A percentile compares a stretch with the other conserved stretches of the same genome.
Conservation (phyloP, 2,329 filamentous ascomycete genomes). For the Ceratocystis ficicola region DNA sequence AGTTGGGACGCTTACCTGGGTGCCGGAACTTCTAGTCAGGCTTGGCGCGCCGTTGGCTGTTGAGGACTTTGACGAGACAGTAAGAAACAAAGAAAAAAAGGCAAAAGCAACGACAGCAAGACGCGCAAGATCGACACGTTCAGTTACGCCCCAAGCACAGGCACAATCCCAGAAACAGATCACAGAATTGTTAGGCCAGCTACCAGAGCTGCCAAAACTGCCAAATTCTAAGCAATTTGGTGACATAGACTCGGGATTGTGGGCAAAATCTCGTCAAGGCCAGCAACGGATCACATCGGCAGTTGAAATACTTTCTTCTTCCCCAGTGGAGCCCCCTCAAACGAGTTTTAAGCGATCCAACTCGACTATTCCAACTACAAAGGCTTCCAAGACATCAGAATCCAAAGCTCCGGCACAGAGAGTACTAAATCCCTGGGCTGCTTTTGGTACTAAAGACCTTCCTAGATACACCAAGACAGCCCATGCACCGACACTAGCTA, state of each 20-base stretch:
- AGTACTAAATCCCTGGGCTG: slow-evolving; percentile 15
- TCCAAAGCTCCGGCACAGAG: not conserved
- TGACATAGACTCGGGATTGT: not conserved
- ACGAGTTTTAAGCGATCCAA: not conserved
- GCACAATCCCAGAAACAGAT: not conserved
- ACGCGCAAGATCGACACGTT: not conserved
- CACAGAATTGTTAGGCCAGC: not conserved
- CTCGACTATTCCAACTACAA: not conserved
- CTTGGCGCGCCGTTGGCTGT: slow-evolving; percentile 24
- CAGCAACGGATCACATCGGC: slow-evolving; percentile 2
- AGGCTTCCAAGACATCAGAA: not conserved
- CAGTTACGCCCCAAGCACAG: slow-evolving; percentile 9
- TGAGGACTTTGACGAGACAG: slow-evolving; percentile 26
- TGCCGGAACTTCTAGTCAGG: slow-evolving; percentile 29
- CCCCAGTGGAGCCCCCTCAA: not conserved
- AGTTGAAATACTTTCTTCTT: slow-evolving; percentile 12
- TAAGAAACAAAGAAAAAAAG: slow-evolving; percentile 10
- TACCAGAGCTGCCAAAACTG: not conserved
- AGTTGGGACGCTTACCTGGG: slow-evolving; percentile 28
- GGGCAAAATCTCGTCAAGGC: not conserved
- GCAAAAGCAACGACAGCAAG: slow-evolving; percentile 4
- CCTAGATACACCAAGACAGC: slow-evolving; percentile 5
- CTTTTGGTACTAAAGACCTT: not conserved
- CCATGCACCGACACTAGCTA: not conserved
- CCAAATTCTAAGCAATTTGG: not conserved